These are phyloP conservation scores for Xerocomellus intermedius DNA, from an alignment of 768 basidiomycete genomes.

Conservation along the genomic window DNA sequence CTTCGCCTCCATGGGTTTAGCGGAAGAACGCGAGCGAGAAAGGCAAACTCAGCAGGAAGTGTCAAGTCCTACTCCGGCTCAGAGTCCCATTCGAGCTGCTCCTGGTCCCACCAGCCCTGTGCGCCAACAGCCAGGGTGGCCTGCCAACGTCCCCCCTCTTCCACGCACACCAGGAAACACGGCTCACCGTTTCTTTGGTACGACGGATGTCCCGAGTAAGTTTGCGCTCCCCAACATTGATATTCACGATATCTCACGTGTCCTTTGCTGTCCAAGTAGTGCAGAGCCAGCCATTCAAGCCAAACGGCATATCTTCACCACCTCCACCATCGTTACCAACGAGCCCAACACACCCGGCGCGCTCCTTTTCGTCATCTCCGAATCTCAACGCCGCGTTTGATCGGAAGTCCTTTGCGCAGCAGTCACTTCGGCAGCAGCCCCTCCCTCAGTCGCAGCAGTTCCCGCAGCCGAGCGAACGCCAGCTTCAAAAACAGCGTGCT, in stretches of 20 bases:
- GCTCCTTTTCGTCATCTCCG: slow-evolving; percentile 20
- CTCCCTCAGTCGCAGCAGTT: slow-evolving; percentile 11
- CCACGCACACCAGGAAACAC: slow-evolving; percentile 25
- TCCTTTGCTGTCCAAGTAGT: neutral
- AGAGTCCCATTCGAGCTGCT: slow-evolving; percentile 13
- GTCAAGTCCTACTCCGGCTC: neutral
- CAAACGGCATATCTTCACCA: slow-evolving; percentile 12
- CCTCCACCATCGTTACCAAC: slow-evolving; percentile 21
- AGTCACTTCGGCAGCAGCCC: slow-evolving; percentile 11
- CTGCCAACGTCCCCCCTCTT: slow-evolving; percentile 28
- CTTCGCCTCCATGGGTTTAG: slow-evolving; percentile 29
- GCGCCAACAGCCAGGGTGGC: slow-evolving; percentile 23
- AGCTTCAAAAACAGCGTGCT: slow-evolving; percentile 25
- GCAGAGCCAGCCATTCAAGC: slow-evolving; percentile 6
- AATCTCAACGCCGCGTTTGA: slow-evolving; percentile 18
- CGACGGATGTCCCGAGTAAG: slow-evolving; percentile 15
- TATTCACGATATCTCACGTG: slow-evolving; percentile 6
- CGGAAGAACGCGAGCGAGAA: slow-evolving; percentile 21
- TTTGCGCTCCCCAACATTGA: neutral
- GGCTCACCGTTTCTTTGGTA: slow-evolving; percentile 13
- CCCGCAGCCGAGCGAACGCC: slow-evolving; percentile 24
- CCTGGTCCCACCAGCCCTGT: slow-evolving; percentile 11
- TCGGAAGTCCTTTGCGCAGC: slow-evolving; percentile 20
- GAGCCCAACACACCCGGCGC: slow-evolving; percentile 18
- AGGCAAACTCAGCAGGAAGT: slow-evolving; percentile 10